phyloP scores from a whole-genome alignment of 2,329 filamentous ascomycete genomes.

The Aureobasidium sp. region DNA sequence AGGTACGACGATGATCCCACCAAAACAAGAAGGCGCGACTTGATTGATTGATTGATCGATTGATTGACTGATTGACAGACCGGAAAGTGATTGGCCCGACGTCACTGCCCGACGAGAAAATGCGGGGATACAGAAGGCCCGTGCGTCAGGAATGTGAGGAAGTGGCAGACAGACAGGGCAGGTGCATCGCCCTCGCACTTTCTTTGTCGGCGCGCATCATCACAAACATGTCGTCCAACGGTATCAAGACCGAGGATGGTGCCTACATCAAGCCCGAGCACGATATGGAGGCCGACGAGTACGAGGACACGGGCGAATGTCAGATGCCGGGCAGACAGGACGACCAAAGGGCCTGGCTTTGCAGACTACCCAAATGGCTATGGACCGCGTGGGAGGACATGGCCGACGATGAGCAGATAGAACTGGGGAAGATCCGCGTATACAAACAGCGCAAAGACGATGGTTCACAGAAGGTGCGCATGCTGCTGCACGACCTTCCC shows the following conservation, averaged over 20 bases:
- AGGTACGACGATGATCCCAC: too few relatives aligned
- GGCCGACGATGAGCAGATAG: slow-evolving; percentile 73
- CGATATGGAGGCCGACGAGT: slow-evolving; percentile 36
- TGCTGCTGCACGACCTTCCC: slow-evolving; percentile 59
- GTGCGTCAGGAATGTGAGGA: background rate
- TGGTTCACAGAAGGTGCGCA: slow-evolving; percentile 35
- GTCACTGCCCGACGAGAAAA: background rate
- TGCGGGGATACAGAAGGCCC: background rate
- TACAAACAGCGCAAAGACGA: slow-evolving; percentile 21
- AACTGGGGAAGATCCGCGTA: slow-evolving; percentile 66
- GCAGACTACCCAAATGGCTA: slow-evolving; percentile 70
- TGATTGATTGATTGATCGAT: too few relatives aligned
- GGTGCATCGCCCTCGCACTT: background rate
- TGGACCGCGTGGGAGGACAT: slow-evolving; percentile 73
- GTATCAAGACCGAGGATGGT: slow-evolving; percentile 35
- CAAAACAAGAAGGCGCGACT: too few relatives aligned
- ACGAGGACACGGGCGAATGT: slow-evolving; percentile 40
- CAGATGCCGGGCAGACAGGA: slow-evolving; percentile 20
- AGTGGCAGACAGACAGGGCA: background rate
- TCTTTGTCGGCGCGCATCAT: background rate
- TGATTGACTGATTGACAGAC: too few relatives aligned
- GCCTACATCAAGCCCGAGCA: slow-evolving; percentile 32
- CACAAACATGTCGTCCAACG: slow-evolving; percentile 29
- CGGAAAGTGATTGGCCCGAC: slow-evolving; percentile 1
- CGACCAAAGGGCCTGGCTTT: slow-evolving; percentile 50